Base-by-base conservation (phyloP, 176 grass and related monocot genomes). In the Cenchrus fungigraminus region DNA sequence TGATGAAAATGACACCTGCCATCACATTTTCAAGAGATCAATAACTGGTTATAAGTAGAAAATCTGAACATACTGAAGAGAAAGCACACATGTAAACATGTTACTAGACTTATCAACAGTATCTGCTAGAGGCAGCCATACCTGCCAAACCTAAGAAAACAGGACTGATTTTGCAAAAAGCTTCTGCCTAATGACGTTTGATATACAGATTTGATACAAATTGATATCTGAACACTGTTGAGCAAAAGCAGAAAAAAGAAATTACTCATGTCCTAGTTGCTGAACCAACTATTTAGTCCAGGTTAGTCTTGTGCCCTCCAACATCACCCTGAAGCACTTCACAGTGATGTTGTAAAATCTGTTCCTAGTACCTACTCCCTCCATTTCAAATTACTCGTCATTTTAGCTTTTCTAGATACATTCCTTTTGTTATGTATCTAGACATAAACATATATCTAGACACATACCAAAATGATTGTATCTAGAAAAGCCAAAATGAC, bases 1-100 rank as follows among this genome's bases (percentile, higher is more conserved):
- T 83, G 95, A 87, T 63, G 92, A 97, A 65, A 91, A 49, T 65
- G 85, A 50, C 32, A 89, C 86, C 95, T 97, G 86, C n/a, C 62
- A 79, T 78, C 19, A 78, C 64, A 75, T 13, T 60, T 60, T 20
- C 60, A 54, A 79, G 19, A 0, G 37, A 40, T 40, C 3, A 40
- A 40, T 1, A 40, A 40, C n/a, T 50, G 37, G 25, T 29, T 9
- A 68, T 12, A 31, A 64, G 7, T 29, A 31, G 54, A 79, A 32
- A 53, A 51, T 1, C 46, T 73, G 46, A 73, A 29, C 15, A 73
- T 49, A 29, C n/a, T 51, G 2, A 73, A 51, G 12, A 52, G 50
- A 76, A 44, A 34, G 37, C 12, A 73, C 7, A 52, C 2, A 56
- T 34, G 47, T 74, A 75, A 2, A 43, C 37, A 52, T 11, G 5